Evolutionary conservation across 257 asterid genomes (phyloP).

Genomic region (Gentiana straminea): DNA sequence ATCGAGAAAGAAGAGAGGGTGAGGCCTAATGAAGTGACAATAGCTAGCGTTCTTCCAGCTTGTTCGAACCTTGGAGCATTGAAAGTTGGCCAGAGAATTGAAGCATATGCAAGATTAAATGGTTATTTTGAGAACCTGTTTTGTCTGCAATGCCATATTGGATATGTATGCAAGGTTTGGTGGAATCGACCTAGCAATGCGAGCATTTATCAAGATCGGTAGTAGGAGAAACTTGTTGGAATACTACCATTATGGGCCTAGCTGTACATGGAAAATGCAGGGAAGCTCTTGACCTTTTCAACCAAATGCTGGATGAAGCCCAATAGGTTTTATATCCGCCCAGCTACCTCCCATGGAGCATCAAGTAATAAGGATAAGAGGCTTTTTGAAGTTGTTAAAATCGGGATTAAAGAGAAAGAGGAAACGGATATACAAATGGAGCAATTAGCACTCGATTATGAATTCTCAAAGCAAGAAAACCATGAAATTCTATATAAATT

Average conservation of each 20-base stretch:
- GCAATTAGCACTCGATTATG: slow-evolving; percentile 94
- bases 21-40: slow-evolving; percentile 71
- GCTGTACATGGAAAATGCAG: slow-evolving; percentile 68
- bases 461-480: slow-evolving; percentile 76
- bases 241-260: slow-evolving; percentile 77
- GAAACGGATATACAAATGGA: slow-evolving; percentile 91
- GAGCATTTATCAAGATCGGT: slow-evolving; percentile 51
- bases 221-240: slow-evolving; percentile 59
- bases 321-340: too few species aligned
- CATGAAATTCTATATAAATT: too few species aligned
- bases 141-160: slow-evolving; percentile 56
- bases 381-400: slow-evolving; percentile 15
- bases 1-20: slow-evolving; percentile 33
- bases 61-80: slow-evolving; percentile 84
- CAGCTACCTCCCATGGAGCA: too few species aligned
- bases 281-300: slow-evolving; percentile 46
- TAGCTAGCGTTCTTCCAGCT: slow-evolving; percentile 87
- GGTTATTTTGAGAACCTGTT: slow-evolving; percentile 49
- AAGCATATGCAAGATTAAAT: slow-evolving; percentile 50
- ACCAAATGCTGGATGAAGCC: slow-evolving; percentile 37
- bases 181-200: slow-evolving; percentile 50
- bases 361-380: too few species aligned
- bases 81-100: slow-evolving; percentile 68
- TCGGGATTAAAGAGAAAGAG: slow-evolving; percentile 25
- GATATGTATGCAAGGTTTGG: slow-evolving; percentile 79